Conservation (phyloP, 495 filamentous ascomycete genomes). For the Geopyxis carbonaria region DNA sequence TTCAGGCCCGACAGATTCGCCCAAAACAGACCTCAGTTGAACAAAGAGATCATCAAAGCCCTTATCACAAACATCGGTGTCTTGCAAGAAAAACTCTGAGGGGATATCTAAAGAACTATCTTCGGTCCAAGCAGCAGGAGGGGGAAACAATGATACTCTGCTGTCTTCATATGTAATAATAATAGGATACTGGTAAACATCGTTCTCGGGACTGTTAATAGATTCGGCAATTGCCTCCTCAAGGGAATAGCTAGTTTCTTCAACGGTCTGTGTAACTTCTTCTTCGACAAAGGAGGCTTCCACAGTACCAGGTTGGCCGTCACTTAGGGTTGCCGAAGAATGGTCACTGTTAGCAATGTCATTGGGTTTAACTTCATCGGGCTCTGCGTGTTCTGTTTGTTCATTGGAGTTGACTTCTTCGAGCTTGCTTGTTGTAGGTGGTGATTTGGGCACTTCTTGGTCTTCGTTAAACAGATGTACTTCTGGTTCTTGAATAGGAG, state of each 20-base stretch:
- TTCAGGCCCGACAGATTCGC: slow-evolving; percentile 13
- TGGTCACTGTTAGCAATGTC: background rate
- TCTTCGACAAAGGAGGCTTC: background rate
- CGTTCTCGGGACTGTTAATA: background rate
- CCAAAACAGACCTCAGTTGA: slow-evolving; percentile 20
- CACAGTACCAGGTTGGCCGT: background rate
- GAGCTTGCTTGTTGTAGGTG: no score
- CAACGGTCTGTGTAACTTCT: background rate
- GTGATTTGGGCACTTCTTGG: no score
- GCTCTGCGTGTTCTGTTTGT: no score
- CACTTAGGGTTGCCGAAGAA: slow-evolving; percentile 3
- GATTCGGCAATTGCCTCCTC: background rate
- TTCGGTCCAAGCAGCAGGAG: slow-evolving; percentile 13
- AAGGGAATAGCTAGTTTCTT: background rate
- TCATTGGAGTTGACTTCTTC: no score
- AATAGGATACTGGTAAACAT: slow-evolving; percentile 14
- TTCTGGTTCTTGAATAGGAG: background rate
- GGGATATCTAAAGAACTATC: slow-evolving; percentile 13
- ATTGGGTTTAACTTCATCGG: no score
- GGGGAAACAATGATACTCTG: slow-evolving; percentile 17
- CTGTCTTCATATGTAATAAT: slow-evolving; percentile 22
- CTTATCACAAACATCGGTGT: slow-evolving; percentile 17
- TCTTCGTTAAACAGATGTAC: no score
- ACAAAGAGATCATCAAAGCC: slow-evolving; percentile 16
- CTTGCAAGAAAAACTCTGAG: slow-evolving; percentile 17